Conservation (phyloP, 805 yeast species). For the Candida palmyrensis region DNA sequence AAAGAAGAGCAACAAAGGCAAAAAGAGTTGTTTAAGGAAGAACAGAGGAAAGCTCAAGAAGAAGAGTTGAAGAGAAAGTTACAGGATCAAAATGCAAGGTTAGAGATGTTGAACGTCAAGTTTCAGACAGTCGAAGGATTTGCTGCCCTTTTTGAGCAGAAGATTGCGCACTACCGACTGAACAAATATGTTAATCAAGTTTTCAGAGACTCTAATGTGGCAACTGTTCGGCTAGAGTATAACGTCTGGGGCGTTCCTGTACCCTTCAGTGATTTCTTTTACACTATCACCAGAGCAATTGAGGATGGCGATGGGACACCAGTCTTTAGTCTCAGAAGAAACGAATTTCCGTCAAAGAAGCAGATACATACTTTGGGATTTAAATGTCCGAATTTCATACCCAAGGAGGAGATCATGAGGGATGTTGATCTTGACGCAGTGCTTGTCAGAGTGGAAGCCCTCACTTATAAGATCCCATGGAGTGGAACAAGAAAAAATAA, state of each 20-base stretch:
- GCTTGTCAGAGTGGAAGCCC: conserved; percentile 14
- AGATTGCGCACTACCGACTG: conserved; percentile 7
- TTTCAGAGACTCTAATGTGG: conserved; percentile 9
- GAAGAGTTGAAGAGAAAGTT: conserved; percentile 22
- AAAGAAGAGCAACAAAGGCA: background rate
- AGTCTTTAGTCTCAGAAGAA: conserved; percentile 9
- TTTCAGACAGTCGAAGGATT: conserved; percentile 37
- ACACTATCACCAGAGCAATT: background rate
- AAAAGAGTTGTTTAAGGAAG: conserved; percentile 3
- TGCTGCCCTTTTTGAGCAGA: conserved; percentile 16
- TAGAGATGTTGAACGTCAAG: conserved; percentile 17
- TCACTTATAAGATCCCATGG: too few species aligned
- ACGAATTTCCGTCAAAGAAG: conserved; percentile 10
- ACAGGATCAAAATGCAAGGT: conserved; percentile 20
- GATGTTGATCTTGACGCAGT: conserved; percentile 12
- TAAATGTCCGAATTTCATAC: conserved; percentile 13
- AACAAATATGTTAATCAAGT: conserved; percentile 9
- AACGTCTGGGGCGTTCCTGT: conserved; percentile 23
- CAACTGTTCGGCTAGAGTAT: conserved; percentile 29
- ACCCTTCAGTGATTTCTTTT: conserved; percentile 6
- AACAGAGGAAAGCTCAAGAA: conserved; percentile 3
- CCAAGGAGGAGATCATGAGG: conserved; percentile 5
- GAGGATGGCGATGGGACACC: conserved; percentile 1
- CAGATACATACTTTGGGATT: conserved; percentile 15
- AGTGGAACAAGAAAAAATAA: too few species aligned